These are phyloP conservation scores for Chondrus crispus DNA, from an alignment of 23 red algal genomes.

Conservation along the genomic window DNA sequence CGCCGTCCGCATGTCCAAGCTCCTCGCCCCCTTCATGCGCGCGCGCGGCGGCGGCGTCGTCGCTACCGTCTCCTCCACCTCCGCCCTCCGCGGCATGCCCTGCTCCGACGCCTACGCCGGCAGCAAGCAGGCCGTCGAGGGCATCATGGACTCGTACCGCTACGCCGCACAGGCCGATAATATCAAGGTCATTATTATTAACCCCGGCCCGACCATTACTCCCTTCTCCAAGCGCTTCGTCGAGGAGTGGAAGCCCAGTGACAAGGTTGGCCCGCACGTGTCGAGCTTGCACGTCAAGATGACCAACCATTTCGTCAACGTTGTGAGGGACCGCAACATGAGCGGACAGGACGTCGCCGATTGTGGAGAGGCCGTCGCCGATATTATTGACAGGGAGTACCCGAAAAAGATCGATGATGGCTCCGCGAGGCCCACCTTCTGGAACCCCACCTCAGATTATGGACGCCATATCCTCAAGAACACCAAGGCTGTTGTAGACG, in stretches of 20 bases:
- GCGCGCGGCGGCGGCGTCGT: constrained; percentile 13
- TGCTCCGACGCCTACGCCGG: constrained; percentile 37
- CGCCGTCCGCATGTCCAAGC: constrained; percentile 17
- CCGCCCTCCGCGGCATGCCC: constrained; percentile 19
- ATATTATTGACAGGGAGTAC: constrained; percentile 4
- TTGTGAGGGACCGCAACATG: neutral
- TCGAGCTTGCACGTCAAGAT: neutral
- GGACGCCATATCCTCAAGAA: neutral
- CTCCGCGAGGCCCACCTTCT: neutral
- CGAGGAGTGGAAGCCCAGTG: neutral
- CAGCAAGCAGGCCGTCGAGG: constrained; percentile 57
- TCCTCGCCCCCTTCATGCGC: constrained; percentile 26
- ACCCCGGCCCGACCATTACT: constrained; percentile 51
- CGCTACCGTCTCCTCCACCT: constrained; percentile 18
- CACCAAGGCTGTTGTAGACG: neutral
- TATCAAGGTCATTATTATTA: constrained; percentile 32
- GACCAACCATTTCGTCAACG: neutral
- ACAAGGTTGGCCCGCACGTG: neutral
- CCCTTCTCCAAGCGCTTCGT: constrained; percentile 5
- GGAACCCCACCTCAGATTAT: neutral
- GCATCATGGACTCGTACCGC: constrained; percentile 34
- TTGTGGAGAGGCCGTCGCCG: neutral
- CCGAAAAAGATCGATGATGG: neutral
- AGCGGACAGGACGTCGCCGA: neutral
- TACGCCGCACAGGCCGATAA: constrained; percentile 27